Evolutionary conservation across 495 filamentous ascomycete species (phyloP).

Genomic region (Parmelia sp.): DNA sequence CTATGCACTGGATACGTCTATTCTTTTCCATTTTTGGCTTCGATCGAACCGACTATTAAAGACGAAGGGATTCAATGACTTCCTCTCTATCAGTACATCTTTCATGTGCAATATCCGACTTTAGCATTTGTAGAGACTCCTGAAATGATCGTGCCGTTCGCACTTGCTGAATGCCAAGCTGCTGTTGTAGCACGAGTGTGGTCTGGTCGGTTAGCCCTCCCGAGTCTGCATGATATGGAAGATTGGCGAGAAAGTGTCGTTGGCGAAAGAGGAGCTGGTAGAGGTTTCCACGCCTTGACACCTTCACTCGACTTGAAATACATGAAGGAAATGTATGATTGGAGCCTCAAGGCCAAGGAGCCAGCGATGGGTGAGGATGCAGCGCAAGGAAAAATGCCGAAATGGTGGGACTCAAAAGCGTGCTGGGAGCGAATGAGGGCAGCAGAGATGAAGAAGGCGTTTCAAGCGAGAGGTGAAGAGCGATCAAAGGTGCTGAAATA

Average conservation of each 20-base stretch:
- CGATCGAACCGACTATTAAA: neutral
- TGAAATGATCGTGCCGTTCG: conserved; percentile 77
- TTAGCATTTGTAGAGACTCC: conserved; percentile 67
- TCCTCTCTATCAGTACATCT: conserved; percentile 67
- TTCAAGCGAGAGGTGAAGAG: neutral
- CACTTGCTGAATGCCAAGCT: conserved; percentile 67
- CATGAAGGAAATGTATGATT: neutral
- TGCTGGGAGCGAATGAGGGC: neutral
- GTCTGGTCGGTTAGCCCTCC: conserved; percentile 50
- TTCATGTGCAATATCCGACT: conserved; percentile 68
- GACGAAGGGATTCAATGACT: conserved; percentile 41
- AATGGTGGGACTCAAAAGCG: neutral
- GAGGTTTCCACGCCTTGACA: neutral
- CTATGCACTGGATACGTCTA: neutral
- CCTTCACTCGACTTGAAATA: neutral
- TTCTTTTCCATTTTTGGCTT: neutral
- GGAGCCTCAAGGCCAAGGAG: neutral
- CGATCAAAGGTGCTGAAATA: neutral
- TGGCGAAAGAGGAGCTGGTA: neutral
- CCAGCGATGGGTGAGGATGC: neutral
- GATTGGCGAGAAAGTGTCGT: conserved; percentile 39
- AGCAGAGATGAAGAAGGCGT: neutral
- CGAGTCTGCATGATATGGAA: conserved; percentile 53
- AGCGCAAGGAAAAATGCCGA: neutral
- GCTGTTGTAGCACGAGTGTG: conserved; percentile 69